Evolutionary conservation across 768 basidiomycete species (phyloP).

Genomic region (Termitomyces heimii): DNA sequence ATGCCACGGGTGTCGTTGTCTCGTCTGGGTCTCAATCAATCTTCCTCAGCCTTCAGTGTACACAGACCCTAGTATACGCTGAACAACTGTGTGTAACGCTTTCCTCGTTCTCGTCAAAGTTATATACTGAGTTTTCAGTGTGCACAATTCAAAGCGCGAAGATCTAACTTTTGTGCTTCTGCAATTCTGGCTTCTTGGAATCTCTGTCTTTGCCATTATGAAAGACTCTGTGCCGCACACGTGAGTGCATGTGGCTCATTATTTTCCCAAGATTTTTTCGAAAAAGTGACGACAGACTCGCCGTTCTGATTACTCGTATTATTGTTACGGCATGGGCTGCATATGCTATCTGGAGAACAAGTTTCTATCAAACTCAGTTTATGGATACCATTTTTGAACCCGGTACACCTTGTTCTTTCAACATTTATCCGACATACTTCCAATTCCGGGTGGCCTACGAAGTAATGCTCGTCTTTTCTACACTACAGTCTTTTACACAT

Average conservation of each 20-base stretch:
- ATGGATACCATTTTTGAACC: constrained; percentile 28
- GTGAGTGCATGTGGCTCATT: constrained; percentile 22
- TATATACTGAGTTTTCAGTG: constrained; percentile 20
- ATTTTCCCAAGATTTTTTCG: neutral
- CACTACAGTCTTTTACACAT: neutral
- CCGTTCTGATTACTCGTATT: constrained; percentile 41
- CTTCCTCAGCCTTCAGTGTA: constrained; percentile 31
- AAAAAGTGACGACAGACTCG: neutral
- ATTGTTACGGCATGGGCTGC: constrained; percentile 44
- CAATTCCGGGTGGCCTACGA: constrained; percentile 31
- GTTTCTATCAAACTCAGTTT: constrained; percentile 26
- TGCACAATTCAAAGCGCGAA: constrained; percentile 38
- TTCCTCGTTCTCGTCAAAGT: neutral
- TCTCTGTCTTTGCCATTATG: constrained; percentile 43
- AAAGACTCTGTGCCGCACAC: constrained; percentile 50
- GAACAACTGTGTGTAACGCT: constrained; percentile 33
- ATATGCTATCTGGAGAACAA: constrained; percentile 45
- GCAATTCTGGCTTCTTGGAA: constrained; percentile 49
- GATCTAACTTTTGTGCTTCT: constrained; percentile 40
- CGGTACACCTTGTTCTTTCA: constrained; percentile 41
- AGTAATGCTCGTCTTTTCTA: constrained; percentile 20
- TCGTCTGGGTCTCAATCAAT: constrained; percentile 12
- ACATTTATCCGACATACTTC: constrained; percentile 43
- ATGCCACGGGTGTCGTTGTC: constrained; percentile 23
- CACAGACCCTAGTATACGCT: constrained; percentile 38